Conservation (phyloP, 2,329 filamentous ascomycete genomes). For the Colletotrichum sojae region DNA sequence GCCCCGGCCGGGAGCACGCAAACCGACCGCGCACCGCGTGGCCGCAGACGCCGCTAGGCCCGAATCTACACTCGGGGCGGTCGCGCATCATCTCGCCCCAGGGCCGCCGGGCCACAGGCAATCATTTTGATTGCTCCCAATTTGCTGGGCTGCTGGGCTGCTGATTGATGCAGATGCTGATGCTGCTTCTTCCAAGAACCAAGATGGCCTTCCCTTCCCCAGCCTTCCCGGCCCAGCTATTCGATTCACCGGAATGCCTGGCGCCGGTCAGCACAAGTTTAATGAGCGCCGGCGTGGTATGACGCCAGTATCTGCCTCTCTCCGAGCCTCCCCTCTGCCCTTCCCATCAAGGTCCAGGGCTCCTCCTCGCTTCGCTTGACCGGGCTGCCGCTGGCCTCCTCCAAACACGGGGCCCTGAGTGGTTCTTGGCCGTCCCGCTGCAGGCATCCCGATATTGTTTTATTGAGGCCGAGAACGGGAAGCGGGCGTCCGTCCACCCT, state of each 20-base stretch:
- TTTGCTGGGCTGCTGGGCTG: constrained; percentile 14
- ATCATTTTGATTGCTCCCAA: constrained; percentile 31
- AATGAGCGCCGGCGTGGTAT: constrained; percentile 25
- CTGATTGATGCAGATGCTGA: too few relatives aligned
- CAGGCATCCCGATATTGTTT: constrained; percentile 27
- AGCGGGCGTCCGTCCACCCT: constrained; percentile 15
- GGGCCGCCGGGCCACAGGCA: constrained; percentile 10
- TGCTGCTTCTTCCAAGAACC: neutral
- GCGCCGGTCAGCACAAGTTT: constrained; percentile 16
- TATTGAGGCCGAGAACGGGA: constrained; percentile 21
- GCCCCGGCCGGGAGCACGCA: constrained; percentile 17
- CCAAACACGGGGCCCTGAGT: neutral
- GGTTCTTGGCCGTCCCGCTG: constrained; percentile 22
- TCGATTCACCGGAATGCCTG: constrained; percentile 12
- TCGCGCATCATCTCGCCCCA: constrained; percentile 28
- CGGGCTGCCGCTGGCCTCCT: constrained; percentile 14
- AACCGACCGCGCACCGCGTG: constrained; percentile 25
- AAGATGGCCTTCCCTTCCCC: constrained; percentile 14
- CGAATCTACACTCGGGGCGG: constrained; percentile 17
- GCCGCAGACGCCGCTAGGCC: constrained; percentile 19
- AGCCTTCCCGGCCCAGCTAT: constrained; percentile 14
- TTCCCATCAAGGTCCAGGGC: neutral
- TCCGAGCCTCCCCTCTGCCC: neutral
- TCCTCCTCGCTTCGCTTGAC: neutral
- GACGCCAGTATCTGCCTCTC: constrained; percentile 25